Conservation (phyloP, 768 basidiomycete species). For the Lactifluus subvellereus region DNA sequence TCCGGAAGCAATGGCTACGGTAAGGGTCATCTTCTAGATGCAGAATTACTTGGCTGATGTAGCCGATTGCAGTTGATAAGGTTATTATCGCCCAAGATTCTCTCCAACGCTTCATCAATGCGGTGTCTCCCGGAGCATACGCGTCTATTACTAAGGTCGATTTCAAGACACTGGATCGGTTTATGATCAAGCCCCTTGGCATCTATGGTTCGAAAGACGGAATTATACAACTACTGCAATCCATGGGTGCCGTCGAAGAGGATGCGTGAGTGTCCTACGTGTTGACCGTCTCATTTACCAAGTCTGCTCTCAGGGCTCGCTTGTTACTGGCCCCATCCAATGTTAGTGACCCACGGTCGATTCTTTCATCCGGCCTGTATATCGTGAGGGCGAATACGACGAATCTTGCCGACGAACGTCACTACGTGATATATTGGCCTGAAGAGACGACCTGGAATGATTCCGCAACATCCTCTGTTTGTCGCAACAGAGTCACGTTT, state of each 20-base stretch:
- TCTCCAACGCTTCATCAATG: constrained; percentile 43
- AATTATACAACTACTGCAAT: constrained; percentile 41
- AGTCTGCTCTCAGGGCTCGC: constrained; percentile 19
- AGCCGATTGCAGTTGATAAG: constrained; percentile 44
- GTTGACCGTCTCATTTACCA: background rate
- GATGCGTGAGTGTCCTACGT: constrained; percentile 33
- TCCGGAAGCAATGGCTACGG: constrained; percentile 47
- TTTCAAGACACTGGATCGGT: constrained; percentile 46
- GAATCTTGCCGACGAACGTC: constrained; percentile 23
- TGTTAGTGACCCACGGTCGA: constrained; percentile 21
- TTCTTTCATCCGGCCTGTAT: constrained; percentile 49
- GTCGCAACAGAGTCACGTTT: constrained; percentile 53
- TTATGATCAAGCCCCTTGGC: constrained; percentile 46
- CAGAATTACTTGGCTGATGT: background rate
- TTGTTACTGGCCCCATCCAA: constrained; percentile 20
- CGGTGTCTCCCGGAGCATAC: constrained; percentile 47
- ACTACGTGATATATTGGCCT: constrained; percentile 57
- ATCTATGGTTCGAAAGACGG: constrained; percentile 50
- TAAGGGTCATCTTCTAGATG: constrained; percentile 25
- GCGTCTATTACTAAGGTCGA: constrained; percentile 49
- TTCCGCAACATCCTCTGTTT: constrained; percentile 37
- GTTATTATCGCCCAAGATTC: constrained; percentile 51
- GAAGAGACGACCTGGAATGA: constrained; percentile 57
- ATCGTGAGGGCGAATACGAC: constrained; percentile 28
- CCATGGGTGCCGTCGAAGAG: constrained; percentile 35